These are phyloP conservation scores for Linnemannia zychae DNA, from an alignment of 192 early-diverging fungal species.

Conservation along the genomic window DNA sequence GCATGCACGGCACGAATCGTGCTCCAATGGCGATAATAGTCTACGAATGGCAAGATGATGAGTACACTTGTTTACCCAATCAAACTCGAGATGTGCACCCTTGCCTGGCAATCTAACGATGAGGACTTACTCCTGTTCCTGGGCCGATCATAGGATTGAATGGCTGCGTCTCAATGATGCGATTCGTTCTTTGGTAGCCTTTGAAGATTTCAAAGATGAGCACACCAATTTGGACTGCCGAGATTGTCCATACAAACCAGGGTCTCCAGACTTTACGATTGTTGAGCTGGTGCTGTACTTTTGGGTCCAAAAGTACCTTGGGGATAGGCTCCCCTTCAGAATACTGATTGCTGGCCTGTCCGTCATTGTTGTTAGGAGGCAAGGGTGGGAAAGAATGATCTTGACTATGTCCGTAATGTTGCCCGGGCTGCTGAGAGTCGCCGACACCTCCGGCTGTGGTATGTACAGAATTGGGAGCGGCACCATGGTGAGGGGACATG, in stretches of 20 bases:
- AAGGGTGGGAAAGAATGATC: conserved; percentile 5
- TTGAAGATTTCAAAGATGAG: conserved; percentile 67
- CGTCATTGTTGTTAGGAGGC: neutral
- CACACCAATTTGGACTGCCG: conserved; percentile 58
- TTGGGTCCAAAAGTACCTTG: conserved; percentile 54
- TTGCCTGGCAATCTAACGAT: too few relatives aligned
- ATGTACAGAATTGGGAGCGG: neutral
- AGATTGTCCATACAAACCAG: conserved; percentile 62
- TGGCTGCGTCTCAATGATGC: conserved; percentile 72
- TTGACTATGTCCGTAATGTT: neutral
- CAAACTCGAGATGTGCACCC: too few relatives aligned
- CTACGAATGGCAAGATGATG: conserved; percentile 29
- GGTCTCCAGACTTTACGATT: conserved; percentile 45
- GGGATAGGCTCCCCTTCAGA: conserved; percentile 33
- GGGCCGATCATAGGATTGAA: conserved; percentile 92
- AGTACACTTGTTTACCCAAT: too few relatives aligned
- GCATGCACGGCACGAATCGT: conserved; percentile 87
- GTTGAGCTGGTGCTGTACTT: conserved; percentile 46
- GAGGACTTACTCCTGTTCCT: conserved; percentile 60
- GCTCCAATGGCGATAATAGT: conserved; percentile 80
- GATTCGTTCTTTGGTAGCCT: conserved; percentile 72
- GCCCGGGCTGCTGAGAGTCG: neutral
- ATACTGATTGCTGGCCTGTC: neutral
- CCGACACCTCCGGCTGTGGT: conserved; percentile 24
- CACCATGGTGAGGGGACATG: neutral